These are phyloP conservation scores for Aurifilum marmelostoma DNA, from an alignment of 2,329 filamentous ascomycete species.

Conservation along the genomic window DNA sequence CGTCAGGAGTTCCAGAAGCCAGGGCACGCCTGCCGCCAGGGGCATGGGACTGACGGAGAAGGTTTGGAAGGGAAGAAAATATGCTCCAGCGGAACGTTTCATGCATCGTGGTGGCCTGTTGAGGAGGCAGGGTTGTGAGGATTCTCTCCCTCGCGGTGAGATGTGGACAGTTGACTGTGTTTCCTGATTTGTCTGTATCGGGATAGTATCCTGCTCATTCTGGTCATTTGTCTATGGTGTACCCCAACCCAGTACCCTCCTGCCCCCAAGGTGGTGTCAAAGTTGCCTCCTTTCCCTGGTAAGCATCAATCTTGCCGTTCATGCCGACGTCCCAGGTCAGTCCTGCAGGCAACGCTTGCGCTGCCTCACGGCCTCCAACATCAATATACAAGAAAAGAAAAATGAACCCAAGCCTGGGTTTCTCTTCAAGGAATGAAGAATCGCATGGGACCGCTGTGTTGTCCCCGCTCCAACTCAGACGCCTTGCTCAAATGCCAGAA, in stretches of 20 bases:
- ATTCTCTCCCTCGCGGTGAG: neutral
- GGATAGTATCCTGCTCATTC: neutral
- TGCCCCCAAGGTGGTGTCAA: neutral
- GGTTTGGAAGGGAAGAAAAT: slow-evolving; percentile 1
- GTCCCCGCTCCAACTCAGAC: slow-evolving; percentile 22
- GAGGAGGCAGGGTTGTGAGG: neutral
- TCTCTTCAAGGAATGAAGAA: slow-evolving; percentile 6
- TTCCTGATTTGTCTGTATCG: slow-evolving; percentile 5
- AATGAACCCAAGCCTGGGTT: neutral
- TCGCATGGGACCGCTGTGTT: slow-evolving; percentile 20
- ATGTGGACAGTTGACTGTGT: slow-evolving; percentile 16
- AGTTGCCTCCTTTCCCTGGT: neutral
- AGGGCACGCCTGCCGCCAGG: slow-evolving; percentile 13
- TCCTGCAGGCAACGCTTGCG: slow-evolving; percentile 2
- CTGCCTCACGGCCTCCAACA: slow-evolving; percentile 15
- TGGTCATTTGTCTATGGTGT: neutral
- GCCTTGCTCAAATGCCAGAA: slow-evolving; percentile 24
- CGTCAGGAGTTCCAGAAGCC: neutral
- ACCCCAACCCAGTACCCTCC: neutral
- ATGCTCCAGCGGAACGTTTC: slow-evolving; percentile 10
- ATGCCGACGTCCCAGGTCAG: neutral
- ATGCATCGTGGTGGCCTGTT: slow-evolving; percentile 10
- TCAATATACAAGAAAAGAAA: slow-evolving; percentile 11
- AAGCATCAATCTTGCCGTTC: slow-evolving; percentile 6
- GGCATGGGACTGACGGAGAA: slow-evolving; percentile 6